Conservation (phyloP, 495 filamentous ascomycete genomes). For the Daldinia childiae region DNA sequence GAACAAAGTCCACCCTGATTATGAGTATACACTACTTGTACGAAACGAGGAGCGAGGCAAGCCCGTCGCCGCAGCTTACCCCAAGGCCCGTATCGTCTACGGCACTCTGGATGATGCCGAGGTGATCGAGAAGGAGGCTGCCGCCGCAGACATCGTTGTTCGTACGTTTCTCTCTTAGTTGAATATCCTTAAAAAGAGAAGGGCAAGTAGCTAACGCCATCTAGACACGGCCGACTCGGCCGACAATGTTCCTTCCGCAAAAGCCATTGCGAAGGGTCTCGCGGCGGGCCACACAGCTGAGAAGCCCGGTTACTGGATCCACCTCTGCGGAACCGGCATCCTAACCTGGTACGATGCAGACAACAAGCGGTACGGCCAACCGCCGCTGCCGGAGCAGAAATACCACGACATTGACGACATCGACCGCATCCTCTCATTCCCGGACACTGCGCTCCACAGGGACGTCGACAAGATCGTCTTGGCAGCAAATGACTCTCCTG, state of each 20-base stretch:
- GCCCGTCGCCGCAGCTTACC: slow-evolving; percentile 66
- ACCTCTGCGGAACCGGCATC: slow-evolving; percentile 59
- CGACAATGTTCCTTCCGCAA: slow-evolving; percentile 53
- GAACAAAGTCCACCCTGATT: slow-evolving; percentile 70
- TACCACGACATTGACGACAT: slow-evolving; percentile 53
- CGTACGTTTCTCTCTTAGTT: slow-evolving; percentile 54
- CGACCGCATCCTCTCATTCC: slow-evolving; percentile 49
- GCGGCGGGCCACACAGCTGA: slow-evolving; percentile 55
- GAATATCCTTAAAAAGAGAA: background rate
- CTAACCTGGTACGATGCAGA: slow-evolving; percentile 56
- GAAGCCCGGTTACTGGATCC: slow-evolving; percentile 61
- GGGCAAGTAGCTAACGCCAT: background rate
- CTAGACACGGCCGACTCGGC: slow-evolving; percentile 60
- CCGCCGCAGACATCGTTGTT: slow-evolving; percentile 72
- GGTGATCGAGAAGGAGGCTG: slow-evolving; percentile 65
- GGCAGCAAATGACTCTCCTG: slow-evolving; percentile 52
- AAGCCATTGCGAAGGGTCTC: slow-evolving; percentile 57
- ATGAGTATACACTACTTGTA: slow-evolving; percentile 71
- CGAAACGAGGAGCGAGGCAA: slow-evolving; percentile 73
- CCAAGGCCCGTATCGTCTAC: slow-evolving; percentile 62
- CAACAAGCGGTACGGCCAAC: slow-evolving; percentile 53
- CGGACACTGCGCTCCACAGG: slow-evolving; percentile 55
- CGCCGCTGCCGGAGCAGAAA: slow-evolving; percentile 49
- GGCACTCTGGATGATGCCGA: slow-evolving; percentile 65
- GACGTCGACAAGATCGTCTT: slow-evolving; percentile 59